Base-by-base conservation (phyloP, 148 eudicot species). In the Amaranthus hypochondriacus region DNA sequence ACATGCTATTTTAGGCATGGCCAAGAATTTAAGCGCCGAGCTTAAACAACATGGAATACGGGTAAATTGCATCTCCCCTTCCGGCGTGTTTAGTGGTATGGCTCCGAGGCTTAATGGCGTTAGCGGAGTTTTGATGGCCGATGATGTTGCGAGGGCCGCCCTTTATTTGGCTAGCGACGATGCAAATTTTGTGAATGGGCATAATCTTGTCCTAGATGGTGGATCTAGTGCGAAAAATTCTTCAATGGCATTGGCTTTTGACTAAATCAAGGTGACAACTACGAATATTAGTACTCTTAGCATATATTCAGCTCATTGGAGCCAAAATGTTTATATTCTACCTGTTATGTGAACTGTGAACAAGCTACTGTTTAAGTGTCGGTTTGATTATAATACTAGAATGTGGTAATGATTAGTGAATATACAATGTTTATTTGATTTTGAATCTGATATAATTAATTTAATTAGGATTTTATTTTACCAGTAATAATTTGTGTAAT, bases 11-110 rank as follows among this genome's bases (percentile, higher is more conserved):
- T 68, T 83, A 50, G 90, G 92, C 44, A 60, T 86, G 3, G 63
- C 69, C 0, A 85, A 82, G 77, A 81, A 81, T 70, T 58, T 83
- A 72, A 74, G 84, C 10, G 86, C 68, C 1, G 90, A 87, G 73
- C 69, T 89, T 10, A 84, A 85, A 51, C 66, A 57, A 48, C 71
- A 68, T 42, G 92, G 90, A 6, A 82, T 89, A 50, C 60, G 90
- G 50, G 93, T 87, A 46, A 89, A 87, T 60, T 85, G 90, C 18
- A 63, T 89, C 4, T 87, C 90, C 14, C 90, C 93, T 2, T 75
- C 72, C 4, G 86, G 75, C 11, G 78, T 87, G 0, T 86, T 81
- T 10, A 76, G 71, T 13, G 79, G 73, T 11, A 78, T 87, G 39
- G 14, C 76, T 13, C 76, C 83, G 4, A 50, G 61, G 18, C 65